A percentile compares a stretch with the other conserved stretches of the same genome.
These are phyloP conservation scores for Heterobasidion annosum DNA, from an alignment of 1,284 basidiomycete species.

Conservation along the genomic window DNA sequence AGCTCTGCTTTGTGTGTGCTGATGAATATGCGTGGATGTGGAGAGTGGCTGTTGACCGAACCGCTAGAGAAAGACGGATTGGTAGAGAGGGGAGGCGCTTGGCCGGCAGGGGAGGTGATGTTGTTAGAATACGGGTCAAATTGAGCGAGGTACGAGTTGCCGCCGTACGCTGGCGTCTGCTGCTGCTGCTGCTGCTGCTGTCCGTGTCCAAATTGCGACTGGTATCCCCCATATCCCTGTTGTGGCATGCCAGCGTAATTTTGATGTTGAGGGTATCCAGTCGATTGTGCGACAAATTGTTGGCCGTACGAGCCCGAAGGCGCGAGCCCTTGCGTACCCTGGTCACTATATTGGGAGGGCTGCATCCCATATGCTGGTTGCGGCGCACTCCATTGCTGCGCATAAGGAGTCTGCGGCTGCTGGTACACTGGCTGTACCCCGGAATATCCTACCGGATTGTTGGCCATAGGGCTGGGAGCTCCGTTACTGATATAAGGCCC, in stretches of 20 bases:
- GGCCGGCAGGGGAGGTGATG: not conserved
- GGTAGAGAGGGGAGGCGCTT: not conserved
- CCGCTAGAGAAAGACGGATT: not conserved
- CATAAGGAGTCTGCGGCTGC: conserved; percentile 12
- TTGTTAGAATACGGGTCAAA: conserved; percentile 24
- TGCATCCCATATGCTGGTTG: conserved; percentile 14
- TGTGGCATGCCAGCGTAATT: conserved; percentile 14
- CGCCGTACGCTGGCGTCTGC: conserved; percentile 17
- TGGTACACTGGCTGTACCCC: conserved; percentile 7
- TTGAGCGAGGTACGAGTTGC: conserved; percentile 20
- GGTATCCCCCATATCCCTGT: conserved; percentile 8
- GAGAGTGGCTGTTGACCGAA: conserved; percentile 10
- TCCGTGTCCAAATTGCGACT: conserved; percentile 3
- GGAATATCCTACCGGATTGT: conserved; percentile 13
- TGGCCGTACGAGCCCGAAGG: conserved; percentile 24
- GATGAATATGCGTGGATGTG: conserved; percentile 28
- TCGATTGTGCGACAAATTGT: conserved; percentile 19
- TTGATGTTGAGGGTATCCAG: conserved; percentile 13
- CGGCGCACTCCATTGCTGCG: conserved; percentile 16
- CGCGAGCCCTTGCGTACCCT: conserved; percentile 15
- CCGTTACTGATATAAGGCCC: not conserved
- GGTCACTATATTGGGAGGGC: not conserved
- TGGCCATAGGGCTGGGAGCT: not conserved
- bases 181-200: conserved; percentile 17
- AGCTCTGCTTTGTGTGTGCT: conserved; percentile 26